Conservation (phyloP, 208 protist species). For the Eutreptiella sp. region DNA sequence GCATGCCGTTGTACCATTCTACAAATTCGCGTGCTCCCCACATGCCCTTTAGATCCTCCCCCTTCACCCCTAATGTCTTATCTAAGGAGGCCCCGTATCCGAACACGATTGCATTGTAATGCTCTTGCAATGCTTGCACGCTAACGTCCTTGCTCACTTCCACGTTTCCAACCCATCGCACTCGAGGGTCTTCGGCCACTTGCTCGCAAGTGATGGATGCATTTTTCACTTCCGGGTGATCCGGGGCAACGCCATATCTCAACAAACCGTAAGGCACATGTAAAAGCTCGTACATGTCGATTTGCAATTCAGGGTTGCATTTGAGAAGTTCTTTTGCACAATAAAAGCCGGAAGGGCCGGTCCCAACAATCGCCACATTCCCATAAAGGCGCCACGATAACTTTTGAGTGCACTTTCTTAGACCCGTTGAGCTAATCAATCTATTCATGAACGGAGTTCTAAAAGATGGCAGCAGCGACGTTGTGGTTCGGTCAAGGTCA, state of each 20-base stretch:
- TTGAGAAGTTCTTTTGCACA: constrained; percentile 76
- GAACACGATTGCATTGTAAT: constrained; percentile 86
- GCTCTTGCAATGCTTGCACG: constrained; percentile 52
- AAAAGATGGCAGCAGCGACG: too few relatives aligned
- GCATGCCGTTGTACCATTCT: constrained; percentile 91
- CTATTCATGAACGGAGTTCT: too few relatives aligned
- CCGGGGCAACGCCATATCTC: constrained; percentile 92
- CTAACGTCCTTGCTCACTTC: constrained; percentile 64
- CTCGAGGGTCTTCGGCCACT: constrained; percentile 56
- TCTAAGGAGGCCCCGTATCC: constrained; percentile 73
- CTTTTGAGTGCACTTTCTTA: too few relatives aligned
- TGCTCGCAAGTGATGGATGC: constrained; percentile 77
- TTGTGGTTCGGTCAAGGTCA: too few relatives aligned
- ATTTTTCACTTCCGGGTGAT: constrained; percentile 94
- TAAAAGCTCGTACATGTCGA: constrained; percentile 85
- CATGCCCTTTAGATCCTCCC: constrained; percentile 65
- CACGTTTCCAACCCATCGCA: constrained; percentile 87
- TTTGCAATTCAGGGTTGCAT: constrained; percentile 54
- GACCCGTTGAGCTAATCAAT: too few relatives aligned
- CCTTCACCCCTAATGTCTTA: constrained; percentile 60
- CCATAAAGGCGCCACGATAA: too few relatives aligned
- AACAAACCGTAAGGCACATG: constrained; percentile 91
- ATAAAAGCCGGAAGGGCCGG: constrained; percentile 90
- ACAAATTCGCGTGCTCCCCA: constrained; percentile 78
- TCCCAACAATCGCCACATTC: constrained; percentile 86